Evolutionary conservation across 495 filamentous ascomycete species (phyloP), one percentile per base, ranked within the genome.

Genomic region (Terfezia boudieri): DNA sequence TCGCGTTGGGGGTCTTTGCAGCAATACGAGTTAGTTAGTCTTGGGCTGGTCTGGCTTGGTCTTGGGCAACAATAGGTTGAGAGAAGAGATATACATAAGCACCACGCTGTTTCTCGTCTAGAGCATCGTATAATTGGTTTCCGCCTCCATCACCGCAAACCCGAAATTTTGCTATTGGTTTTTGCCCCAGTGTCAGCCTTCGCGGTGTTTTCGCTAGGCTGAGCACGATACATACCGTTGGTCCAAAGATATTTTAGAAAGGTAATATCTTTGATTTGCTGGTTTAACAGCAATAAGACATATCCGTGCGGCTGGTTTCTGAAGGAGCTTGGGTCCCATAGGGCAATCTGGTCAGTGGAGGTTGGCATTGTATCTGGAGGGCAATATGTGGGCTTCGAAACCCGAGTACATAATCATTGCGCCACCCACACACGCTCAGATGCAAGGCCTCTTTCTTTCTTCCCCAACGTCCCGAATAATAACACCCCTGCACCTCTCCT

Each of bases 71-170:
- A 22, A 26, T 23, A 23, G 49, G 23, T 35, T 36, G 46, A 51
- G 46, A 37, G 48, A 14, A n/a, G 17, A 49, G 36, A 53, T n/a
- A 23, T n/a, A 66, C 64, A 52, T 57, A 56, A 20, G 52, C 48
- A 12, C 63, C 52, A 35, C 22, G 50, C n/a, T 57, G 49, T 50
- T 53, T 53, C 53, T 54, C 49, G n/a, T 59, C 59, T 36, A 72
- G 67, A 9, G 71, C 67, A 51, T 87, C 78, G 57, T 81, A 77
- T 36, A 94, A 72, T 11, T 74, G 72, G 67, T 98, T 95, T 49
- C 87, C 86, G 23, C 85, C 90, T 37, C 90, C 90, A 71, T 98
- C 90, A 26, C 86, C 90, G 59, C 83, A 90, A 51, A 94, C 67
- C 8, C 71, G 74, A 38, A 73, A 9, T 0, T 43, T 17, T 49